Base-by-base conservation (phyloP, 805 yeast genomes). In the Wickerhamomyces strasburgensis region DNA sequence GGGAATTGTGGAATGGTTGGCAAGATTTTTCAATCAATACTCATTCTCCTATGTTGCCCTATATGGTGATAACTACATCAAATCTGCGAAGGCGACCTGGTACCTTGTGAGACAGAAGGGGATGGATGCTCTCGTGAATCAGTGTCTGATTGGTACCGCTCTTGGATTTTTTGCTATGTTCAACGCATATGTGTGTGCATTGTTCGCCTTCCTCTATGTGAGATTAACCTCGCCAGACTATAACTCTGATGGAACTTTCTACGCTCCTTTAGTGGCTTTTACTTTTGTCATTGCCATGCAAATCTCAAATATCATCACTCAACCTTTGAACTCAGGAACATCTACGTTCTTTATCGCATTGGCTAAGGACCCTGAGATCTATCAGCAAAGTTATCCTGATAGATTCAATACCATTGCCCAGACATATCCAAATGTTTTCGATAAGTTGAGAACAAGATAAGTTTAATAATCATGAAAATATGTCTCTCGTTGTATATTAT, bases 31-130 rank as follows among this genome's bases (percentile, higher is more conserved):
- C 67, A 87, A 89, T 62, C 90, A 84, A 56, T 89, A 86, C 56
- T 95, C 96, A 6, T 85, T 84, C 57, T 80, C 93, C 19, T 86
- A 80, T 53, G 69, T 89, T 50, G 95, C 96, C 0, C 68, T 89
- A 17, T 90, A 87, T 60, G 97, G 97, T 32, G 79, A 80, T 49
- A 68, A 77, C 25, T 90, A 88, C 54, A 52, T 84, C 33, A 65
- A 68, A 19, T 79, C 94, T 1, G 89, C 96, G 1, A 82, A 73
- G 49, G 90, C 85, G 42, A 84, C 97, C 1, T 82, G 88, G 76
- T 75, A 77, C 49, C 68, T 89, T 60, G 59, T 89, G 48, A 73
- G 82, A 52, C 77, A 70, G 55, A 83, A 86, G 57, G 96, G 96
- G 24, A 68, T 85, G 58, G 88, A 84, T 58, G 89, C 93, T 1